phyloP scores from a whole-genome alignment of 306 rosid species.

The Cicer judaicum region DNA sequence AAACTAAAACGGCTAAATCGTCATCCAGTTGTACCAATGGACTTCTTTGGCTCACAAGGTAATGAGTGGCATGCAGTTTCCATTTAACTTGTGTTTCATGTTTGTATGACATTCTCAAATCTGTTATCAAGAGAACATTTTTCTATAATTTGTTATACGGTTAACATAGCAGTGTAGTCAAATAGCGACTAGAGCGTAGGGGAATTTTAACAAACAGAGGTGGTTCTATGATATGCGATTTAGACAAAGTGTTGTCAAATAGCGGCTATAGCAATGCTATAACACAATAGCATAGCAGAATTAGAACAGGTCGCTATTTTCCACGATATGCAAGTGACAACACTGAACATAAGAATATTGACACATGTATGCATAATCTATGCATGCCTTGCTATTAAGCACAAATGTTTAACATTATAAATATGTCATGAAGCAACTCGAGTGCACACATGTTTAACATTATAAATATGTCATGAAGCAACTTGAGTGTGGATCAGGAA shows the following conservation, averaged over 20 bases:
- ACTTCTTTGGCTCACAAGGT: slow-evolving; percentile 99
- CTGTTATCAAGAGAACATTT: slow-evolving; percentile 14
- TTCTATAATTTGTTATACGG: not conserved
- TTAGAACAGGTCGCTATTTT: no score
- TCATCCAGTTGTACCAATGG: slow-evolving; percentile 98
- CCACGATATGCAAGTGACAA: no score
- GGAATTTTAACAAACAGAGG: no score
- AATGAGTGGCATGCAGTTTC: slow-evolving; percentile 28
- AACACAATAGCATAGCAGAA: no score
- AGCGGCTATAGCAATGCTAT: no score
- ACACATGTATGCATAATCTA: not conserved
- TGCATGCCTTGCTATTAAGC: not conserved
- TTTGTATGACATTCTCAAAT: slow-evolving; percentile 34
- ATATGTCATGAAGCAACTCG: slow-evolving; percentile 11
- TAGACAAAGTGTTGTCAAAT: no score
- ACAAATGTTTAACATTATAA: not conserved
- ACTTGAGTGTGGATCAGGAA: not conserved
- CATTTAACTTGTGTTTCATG: slow-evolving; percentile 29
- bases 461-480: slow-evolving; percentile 1
- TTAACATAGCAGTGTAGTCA: not conserved
- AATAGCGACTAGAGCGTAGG: no score
- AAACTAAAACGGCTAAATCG: slow-evolving; percentile 72
- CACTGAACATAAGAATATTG: not conserved
- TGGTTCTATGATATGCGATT: no score
- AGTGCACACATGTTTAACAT: not conserved